These are phyloP conservation scores for Fusarium irregulare DNA, from an alignment of 2,329 filamentous ascomycete genomes.

Conservation along the genomic window DNA sequence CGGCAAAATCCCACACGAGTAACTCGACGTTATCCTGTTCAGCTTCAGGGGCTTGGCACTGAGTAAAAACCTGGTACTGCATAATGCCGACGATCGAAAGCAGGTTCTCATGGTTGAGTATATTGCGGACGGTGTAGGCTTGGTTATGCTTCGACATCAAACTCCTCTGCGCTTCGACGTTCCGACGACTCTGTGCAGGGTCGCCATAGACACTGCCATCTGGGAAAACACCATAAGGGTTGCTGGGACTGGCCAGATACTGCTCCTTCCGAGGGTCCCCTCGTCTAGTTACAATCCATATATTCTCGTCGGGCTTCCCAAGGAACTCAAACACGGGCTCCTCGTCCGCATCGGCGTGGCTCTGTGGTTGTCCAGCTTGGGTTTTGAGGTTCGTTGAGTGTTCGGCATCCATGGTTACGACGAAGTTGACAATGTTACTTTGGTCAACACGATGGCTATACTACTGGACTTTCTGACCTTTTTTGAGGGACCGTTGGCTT, in stretches of 20 bases:
- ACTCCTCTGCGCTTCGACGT: conserved; percentile 40
- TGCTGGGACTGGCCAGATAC: conserved; percentile 49
- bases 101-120: conserved; percentile 64
- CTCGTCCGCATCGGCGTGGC: neutral
- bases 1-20: conserved; percentile 64
- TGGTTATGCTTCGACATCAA: conserved; percentile 42
- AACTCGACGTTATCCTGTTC: conserved; percentile 44
- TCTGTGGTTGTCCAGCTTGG: neutral
- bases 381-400: neutral
- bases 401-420: conserved; percentile 15
- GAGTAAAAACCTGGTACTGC: conserved; percentile 36
- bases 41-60: conserved; percentile 9
- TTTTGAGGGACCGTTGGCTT: neutral
- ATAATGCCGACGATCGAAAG: conserved; percentile 57
- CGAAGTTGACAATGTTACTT: neutral
- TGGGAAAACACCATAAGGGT: conserved; percentile 17
- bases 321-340: conserved; percentile 46
- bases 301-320: conserved; percentile 44
- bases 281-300: conserved; percentile 49
- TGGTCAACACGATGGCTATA: neutral
- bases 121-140: conserved; percentile 45
- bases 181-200: conserved; percentile 28
- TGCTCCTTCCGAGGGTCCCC: conserved; percentile 47
- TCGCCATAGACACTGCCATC: neutral
- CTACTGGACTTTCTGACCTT: neutral